phyloP scores from a whole-genome alignment of 2,329 filamentous ascomycete genomes.

The Ampelomyces quisqualis region DNA sequence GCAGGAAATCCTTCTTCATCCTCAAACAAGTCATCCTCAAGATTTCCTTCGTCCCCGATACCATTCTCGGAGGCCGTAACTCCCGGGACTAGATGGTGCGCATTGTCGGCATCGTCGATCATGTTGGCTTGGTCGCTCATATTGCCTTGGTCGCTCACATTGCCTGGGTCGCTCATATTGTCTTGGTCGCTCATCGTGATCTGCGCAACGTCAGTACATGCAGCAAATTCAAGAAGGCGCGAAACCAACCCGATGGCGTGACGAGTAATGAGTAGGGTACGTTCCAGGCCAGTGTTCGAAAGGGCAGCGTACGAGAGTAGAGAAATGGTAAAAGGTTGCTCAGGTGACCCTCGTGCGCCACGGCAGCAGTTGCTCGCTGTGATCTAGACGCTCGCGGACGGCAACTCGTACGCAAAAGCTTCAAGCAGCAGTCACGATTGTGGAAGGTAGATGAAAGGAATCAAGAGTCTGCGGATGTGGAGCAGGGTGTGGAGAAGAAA shows the following conservation, averaged over 20 bases:
- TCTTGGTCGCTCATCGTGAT: not conserved
- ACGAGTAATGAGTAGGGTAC: too few species aligned
- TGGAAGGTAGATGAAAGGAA: not conserved
- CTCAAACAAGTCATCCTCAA: too few species aligned
- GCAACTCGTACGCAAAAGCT: not conserved
- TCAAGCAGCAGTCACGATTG: not conserved
- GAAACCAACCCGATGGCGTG: not conserved
- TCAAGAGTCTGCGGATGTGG: not conserved
- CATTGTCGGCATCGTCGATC: not conserved
- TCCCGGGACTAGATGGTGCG: not conserved
- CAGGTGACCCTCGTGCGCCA: too few species aligned
- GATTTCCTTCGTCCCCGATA: too few species aligned
- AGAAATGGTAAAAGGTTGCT: too few species aligned
- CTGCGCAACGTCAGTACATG: not conserved
- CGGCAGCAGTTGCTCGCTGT: too few species aligned
- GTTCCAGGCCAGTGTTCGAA: too few species aligned
- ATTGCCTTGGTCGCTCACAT: not conserved
- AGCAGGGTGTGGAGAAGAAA: not conserved
- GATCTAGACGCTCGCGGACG: too few species aligned
- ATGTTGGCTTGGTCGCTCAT: slow-evolving; percentile 1
- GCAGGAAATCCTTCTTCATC: too few species aligned
- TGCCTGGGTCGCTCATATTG: not conserved
- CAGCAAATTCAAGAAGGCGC: not conserved
- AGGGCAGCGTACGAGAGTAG: too few species aligned
- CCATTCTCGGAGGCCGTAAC: not conserved